A percentile compares a stretch with the other conserved stretches of the same genome.
Evolutionary conservation across 2,329 filamentous ascomycete genomes (phyloP).

Genomic region (Aspergillus amoenus): DNA sequence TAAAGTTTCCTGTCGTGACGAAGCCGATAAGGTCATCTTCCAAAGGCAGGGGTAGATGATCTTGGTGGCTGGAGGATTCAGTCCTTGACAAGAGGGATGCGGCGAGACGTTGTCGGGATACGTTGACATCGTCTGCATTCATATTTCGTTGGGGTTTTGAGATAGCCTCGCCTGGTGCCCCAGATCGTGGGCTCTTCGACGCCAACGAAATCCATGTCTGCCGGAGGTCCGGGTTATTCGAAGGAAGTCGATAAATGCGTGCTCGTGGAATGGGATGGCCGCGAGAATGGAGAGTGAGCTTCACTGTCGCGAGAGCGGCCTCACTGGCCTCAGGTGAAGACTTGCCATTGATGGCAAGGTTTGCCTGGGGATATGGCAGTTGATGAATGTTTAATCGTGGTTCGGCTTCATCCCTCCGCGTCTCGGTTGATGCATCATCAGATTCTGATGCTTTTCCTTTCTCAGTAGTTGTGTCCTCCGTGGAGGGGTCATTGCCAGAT

Average conservation of each 20-base stretch:
- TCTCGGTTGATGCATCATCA: conserved; percentile 1
- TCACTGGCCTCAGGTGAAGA: conserved; percentile 22
- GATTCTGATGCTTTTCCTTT: conserved; percentile 12
- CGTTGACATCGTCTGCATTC: conserved; percentile 18
- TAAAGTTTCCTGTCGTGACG: conserved; percentile 82
- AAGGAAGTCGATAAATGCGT: conserved; percentile 83
- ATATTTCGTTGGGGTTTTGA: not conserved
- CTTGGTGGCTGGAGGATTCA: conserved; percentile 34
- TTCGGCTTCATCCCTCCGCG: not conserved
- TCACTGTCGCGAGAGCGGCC: conserved; percentile 58
- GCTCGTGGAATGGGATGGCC: conserved; percentile 72
- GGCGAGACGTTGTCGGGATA: conserved; percentile 26
- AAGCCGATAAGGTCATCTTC: conserved; percentile 82
- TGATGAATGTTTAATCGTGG: conserved; percentile 39
- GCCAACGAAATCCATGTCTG: conserved; percentile 68
- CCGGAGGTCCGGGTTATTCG: conserved; percentile 54
- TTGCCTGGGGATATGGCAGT: conserved; percentile 40
- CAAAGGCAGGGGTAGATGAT: conserved; percentile 61
- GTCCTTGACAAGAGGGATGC: conserved; percentile 40
- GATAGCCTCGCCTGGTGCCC: not conserved
- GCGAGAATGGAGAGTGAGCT: conserved; percentile 65
- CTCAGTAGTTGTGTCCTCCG: conserved; percentile 6
- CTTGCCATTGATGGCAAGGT: conserved; percentile 16
- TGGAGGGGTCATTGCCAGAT: conserved; percentile 16
- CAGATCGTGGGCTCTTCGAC: conserved; percentile 30